Evolutionary conservation across 108 stramenopile genomes (phyloP), one percentile per base, ranked within the genome.

Genomic region (Cyclotella baltica): DNA sequence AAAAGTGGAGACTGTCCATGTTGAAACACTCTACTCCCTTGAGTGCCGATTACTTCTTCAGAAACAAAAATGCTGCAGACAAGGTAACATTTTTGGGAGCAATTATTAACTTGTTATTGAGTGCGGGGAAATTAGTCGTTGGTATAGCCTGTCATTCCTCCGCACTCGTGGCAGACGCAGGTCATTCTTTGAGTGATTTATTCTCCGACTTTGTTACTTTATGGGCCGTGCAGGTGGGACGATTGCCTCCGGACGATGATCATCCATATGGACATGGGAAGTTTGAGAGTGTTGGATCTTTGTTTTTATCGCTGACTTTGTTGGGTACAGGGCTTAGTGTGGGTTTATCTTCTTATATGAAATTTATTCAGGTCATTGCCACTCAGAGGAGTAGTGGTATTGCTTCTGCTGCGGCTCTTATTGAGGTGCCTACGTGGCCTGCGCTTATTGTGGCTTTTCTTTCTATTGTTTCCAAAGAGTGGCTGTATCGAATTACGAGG

Each of bases 181-280:
- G 96, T 4, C 98, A 99, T 86, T 94, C 94, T 2, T 62, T 97
- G 28, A 87, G 85, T 34, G 98, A 99, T 83, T 76, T 99, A 36
- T 82, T 97, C 43, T 86, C 84, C 34, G 98, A 99, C 75, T 94
- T 97, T 64, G 93, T 99, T 19, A 98, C 98, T 16, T 71, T 99
- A 16, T 96, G 92, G 88, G 94, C 94, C 15, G 92, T 98, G 16
- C 89, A 90, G 56, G 70, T 96, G 25, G 94, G 85, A 10, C 84
- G 94, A 4, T 71, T 96, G n/a, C 94, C 94, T 20, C 89, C 94
- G 16, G 92, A 93, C 73, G 92, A 92, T 51, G 92, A 93, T 86
- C 98, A 98, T 75, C 98, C 97, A 1, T 98, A 97, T 72, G 98
- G 98, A 11, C 98, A 99, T 76, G 97, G 94, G n/a, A 96, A 97